Base-by-base conservation (phyloP, 75 land plant species). In the Selaginella moellendorffii region DNA sequence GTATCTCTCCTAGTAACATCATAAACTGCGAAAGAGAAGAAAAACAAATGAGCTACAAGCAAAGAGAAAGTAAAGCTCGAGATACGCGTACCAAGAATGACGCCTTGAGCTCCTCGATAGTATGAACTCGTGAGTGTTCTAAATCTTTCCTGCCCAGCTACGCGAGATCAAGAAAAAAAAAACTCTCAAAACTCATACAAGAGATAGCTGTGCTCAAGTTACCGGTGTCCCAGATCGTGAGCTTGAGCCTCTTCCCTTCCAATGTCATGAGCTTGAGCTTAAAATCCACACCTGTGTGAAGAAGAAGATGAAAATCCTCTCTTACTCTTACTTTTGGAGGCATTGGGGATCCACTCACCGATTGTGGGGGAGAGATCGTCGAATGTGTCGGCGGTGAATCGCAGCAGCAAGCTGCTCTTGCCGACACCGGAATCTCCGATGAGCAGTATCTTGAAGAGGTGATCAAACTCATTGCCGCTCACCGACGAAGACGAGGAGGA, bases 81-180 rank as follows among this genome's bases (percentile, higher is more conserved):
- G 1, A 10, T 17, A 23, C 24, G 26, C 72, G 21, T 77, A 85
- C 91, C 91, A 27, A 90, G 77, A 76, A 90, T 76, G 29, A 90
- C 78, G 36, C 96, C 96, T 71, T 90, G 96, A 1, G 96, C 87
- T 68, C 81, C 78, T 71, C 96, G 67, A 58, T 90, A 90, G 74
- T 87, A 90, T 60, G 96, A 86, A 65, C 78, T 87, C 29, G 96
- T 90, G 29, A 90, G 56, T 28, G 96, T 90, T 64, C 96, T 76
- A 66, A 90, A 87, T 63, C 93, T 68, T 76, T 90, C 96, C 62
- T 90, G 96, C 28, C 96, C 96, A 74, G 96, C 96, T 87, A 74
- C 53, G 46, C 70, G n/a, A 54, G 65, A 59, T 26, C 18, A n/a
- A 22, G 29, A 2, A 17, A 20, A 12, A 58, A 58, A 58, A 14